Conservation (phyloP, 164 flowering plant species). For the Nymphaea thermarum region DNA sequence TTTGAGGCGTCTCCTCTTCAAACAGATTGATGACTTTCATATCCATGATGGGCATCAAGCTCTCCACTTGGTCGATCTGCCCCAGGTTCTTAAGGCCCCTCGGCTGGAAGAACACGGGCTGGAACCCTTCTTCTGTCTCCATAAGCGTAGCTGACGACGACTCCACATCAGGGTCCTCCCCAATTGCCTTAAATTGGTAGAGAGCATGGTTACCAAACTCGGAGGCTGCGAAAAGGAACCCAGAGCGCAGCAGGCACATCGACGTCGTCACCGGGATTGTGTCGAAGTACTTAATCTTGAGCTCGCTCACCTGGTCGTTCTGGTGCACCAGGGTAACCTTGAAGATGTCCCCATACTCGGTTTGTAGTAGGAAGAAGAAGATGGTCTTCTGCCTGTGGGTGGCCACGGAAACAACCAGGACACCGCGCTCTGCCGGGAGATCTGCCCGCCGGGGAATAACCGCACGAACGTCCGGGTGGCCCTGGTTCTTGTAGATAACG, state of each 20-base stretch:
- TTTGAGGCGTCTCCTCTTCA: conserved; percentile 96
- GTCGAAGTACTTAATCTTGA: conserved; percentile 94
- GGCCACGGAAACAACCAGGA: conserved; percentile 83
- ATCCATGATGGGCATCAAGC: conserved; percentile 97
- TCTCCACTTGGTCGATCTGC: conserved; percentile 88
- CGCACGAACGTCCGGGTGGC: conserved; percentile 86
- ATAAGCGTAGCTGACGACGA: conserved; percentile 76
- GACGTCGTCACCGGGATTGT: conserved; percentile 83
- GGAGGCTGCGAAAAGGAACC: conserved; percentile 91
- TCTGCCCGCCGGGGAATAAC: conserved; percentile 89
- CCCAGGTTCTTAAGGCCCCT: conserved; percentile 78
- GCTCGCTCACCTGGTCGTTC: conserved; percentile 60
- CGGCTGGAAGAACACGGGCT: conserved; percentile 96
- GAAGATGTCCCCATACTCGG: conserved; percentile 94
- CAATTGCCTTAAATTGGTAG: conserved; percentile 93
- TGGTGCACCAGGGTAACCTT: conserved; percentile 82
- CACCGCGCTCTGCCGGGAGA: conserved; percentile 93
- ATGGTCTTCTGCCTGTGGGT: conserved; percentile 74
- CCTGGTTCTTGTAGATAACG: conserved; percentile 95
- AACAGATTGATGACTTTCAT: conserved; percentile 87
- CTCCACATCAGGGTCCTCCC: conserved; percentile 89
- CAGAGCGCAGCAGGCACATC: conserved; percentile 77
- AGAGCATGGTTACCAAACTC: conserved; percentile 96
- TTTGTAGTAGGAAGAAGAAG: conserved; percentile 92
- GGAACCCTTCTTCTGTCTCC: conserved; percentile 97